Evolutionary conservation across 768 basidiomycete genomes (phyloP), one percentile per base, ranked within the genome.

Genomic region (Rhodotorula kratochvilovae): DNA sequence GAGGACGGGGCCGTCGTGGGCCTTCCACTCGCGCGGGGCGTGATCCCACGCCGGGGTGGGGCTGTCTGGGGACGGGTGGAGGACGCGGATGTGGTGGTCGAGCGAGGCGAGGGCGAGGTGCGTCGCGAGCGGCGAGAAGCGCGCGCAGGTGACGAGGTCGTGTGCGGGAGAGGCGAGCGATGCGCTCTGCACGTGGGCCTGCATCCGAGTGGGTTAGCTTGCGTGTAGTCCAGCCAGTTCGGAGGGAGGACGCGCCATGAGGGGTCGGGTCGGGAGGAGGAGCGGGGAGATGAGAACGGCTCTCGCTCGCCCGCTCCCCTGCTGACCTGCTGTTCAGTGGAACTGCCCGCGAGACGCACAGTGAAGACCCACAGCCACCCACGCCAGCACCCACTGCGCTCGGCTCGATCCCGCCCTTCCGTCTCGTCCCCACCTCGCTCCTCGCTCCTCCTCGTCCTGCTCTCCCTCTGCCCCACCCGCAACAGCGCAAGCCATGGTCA

Each of bases 1-100:
- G 15, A 91, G 86, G 48, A 96, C 84, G 1, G 94, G 87, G 25
- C 92, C 92, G 77, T 95, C 92, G 79, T 97, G 94, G n/a, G 94
- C 95, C 91, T 95, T 76, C 23, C 46, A 71, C 16, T 62, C 68
- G 17, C 42, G 21, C 10, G 43, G 62, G 27, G 29, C 51, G 48
- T 42, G 60, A 63, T 43, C 63, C 54, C 64, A 71, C 68, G 51
- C 3, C 43, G 8, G 27, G 21, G 36, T n/a, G 13, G 7, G 11
- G 2, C n/a, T n/a, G n/a, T n/a, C n/a, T n/a, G 42, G 31, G 11
- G 42, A 29, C 5, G 57, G 65, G 39, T 66, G 64, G 1, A 55
- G 35, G 35, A 78, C 63, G 25, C 74, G 72, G 59, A 78, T 58
- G 35, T 61, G 59, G 54, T 73, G 67, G 68, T 79, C 78, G 46